These are phyloP conservation scores for Fusarium miscanthi DNA, from an alignment of 2,329 filamentous ascomycete genomes.

Conservation along the genomic window DNA sequence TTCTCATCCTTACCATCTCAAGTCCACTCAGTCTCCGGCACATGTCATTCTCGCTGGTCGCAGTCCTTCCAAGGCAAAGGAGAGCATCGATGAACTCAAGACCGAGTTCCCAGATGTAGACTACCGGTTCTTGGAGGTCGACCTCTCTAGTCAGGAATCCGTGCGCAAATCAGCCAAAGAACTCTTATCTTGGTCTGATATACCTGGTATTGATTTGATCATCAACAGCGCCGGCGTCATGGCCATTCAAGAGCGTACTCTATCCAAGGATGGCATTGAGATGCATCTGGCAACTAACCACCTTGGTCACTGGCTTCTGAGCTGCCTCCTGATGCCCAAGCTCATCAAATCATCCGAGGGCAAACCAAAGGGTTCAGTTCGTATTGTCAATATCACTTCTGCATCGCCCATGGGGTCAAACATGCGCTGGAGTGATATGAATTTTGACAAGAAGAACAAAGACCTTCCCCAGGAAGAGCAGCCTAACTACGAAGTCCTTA, in stretches of 20 bases:
- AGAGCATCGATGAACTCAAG: background rate
- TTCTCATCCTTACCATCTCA: fast-evolving
- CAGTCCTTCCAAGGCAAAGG: background rate
- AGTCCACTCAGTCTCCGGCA: background rate
- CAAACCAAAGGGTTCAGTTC: background rate
- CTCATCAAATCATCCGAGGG: background rate
- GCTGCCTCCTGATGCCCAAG: conserved; percentile 4
- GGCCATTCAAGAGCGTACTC: background rate
- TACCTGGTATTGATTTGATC: background rate
- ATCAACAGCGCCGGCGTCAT: conserved; percentile 14
- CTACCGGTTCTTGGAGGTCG: background rate
- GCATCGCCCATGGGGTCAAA: background rate
- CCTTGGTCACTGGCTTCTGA: conserved; percentile 5
- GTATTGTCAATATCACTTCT: conserved; percentile 3
- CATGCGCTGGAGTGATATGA: conserved; percentile 24
- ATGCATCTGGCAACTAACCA: conserved; percentile 19
- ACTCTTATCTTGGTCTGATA: background rate
- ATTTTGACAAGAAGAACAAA: conserved; percentile 14
- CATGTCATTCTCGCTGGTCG: background rate
- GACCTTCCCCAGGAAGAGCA: conserved; percentile 6
- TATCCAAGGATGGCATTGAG: background rate
- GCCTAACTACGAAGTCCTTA: background rate
- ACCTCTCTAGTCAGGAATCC: background rate
- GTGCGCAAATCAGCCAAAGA: background rate
- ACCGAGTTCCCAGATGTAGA: background rate